A percentile compares a stretch with the other conserved stretches of the same genome.
These are phyloP conservation scores for Saposhnikovia divaricata DNA, from an alignment of 129 eudicot genomes.

Conservation along the genomic window DNA sequence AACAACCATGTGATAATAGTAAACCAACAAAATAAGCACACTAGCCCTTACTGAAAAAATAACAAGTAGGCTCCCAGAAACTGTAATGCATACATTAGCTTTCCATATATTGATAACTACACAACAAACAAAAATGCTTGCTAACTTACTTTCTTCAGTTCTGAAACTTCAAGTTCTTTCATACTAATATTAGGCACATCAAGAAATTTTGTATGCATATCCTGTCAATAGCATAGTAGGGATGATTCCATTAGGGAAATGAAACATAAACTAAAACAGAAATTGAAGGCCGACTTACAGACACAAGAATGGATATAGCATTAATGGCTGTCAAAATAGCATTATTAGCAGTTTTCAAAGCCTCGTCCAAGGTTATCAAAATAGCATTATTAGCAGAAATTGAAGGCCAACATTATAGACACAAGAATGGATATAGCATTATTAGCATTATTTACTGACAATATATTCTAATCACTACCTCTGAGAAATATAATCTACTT, in stretches of 20 bases:
- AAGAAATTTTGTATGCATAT: slow-evolving; percentile 37
- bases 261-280: slow-evolving; percentile 9
- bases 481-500: background rate
- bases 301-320: slow-evolving; percentile 57
- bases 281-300: slow-evolving; percentile 43
- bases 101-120: slow-evolving; percentile 3
- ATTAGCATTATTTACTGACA: too few relatives aligned
- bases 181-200: slow-evolving; percentile 25
- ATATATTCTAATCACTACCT: background rate
- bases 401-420: too few relatives aligned
- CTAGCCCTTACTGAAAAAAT: background rate
- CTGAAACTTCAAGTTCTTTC: slow-evolving; percentile 49
- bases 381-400: too few relatives aligned
- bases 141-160: slow-evolving; percentile 49
- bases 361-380: slow-evolving; percentile 93
- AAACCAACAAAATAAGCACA: background rate
- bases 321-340: slow-evolving; percentile 78
- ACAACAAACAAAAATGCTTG: background rate
- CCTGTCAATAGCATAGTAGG: slow-evolving; percentile 44
- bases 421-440: too few relatives aligned
- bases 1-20: background rate
- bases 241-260: slow-evolving; percentile 5
- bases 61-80: slow-evolving; percentile 42
- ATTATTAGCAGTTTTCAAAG: slow-evolving; percentile 60
- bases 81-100: slow-evolving; percentile 36